A percentile compares a stretch with the other conserved stretches of the same genome.
These are phyloP conservation scores for Raffaelea arxii DNA, from an alignment of 2,329 filamentous ascomycete genomes.

Conservation along the genomic window DNA sequence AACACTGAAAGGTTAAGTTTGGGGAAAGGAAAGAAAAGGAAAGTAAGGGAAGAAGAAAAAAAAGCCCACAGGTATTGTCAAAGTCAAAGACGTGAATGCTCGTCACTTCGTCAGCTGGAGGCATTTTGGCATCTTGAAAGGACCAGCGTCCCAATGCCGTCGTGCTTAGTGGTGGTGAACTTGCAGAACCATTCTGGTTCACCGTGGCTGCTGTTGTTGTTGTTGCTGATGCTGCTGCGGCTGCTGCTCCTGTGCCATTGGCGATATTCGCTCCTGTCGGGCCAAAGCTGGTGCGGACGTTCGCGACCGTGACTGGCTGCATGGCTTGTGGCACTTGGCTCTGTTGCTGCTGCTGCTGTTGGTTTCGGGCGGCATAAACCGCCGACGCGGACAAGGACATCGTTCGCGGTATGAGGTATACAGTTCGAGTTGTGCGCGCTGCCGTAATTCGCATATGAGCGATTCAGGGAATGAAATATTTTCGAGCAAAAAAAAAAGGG, in stretches of 20 bases:
- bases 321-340: neutral
- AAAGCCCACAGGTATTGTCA: constrained; percentile 76
- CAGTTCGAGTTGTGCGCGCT: neutral
- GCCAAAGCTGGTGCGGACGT: neutral
- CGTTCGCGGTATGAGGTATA: neutral
- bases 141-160: constrained; percentile 81
- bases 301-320: neutral
- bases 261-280: neutral
- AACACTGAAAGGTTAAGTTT: constrained; percentile 52
- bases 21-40: neutral
- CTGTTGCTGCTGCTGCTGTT: neutral
- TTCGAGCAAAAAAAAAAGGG: neutral
- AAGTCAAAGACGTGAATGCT: constrained; percentile 93
- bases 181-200: neutral
- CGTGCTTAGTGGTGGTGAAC: constrained; percentile 38
- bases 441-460: neutral
- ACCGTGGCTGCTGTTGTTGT: neutral
- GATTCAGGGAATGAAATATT: neutral
- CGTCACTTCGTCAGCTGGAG: constrained; percentile 59
- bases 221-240: too few species aligned
- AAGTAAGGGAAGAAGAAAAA: neutral
- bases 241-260: neutral
- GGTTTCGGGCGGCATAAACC: constrained; percentile 5
- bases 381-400: constrained; percentile 11
- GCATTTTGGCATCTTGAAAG: constrained; percentile 53